These are phyloP conservation scores for Colletotrichum sp. DNA, from an alignment of 2,329 filamentous ascomycete species.

Conservation along the genomic window DNA sequence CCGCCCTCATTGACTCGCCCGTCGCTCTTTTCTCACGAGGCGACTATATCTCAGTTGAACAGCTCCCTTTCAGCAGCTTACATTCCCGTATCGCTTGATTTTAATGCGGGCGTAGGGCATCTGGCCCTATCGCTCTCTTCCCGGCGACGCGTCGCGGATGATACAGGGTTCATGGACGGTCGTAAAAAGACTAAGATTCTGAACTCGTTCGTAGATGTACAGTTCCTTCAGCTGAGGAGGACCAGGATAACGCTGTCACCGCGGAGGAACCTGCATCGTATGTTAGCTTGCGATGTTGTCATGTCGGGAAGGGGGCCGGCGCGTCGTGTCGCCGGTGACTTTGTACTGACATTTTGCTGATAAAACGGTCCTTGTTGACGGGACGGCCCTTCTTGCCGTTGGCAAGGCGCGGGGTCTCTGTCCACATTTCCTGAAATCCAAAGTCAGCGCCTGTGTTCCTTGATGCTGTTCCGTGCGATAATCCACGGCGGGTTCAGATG, in stretches of 20 bases:
- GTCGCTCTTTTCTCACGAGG: not conserved
- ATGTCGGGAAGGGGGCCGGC: not conserved
- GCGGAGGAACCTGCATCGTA: slow-evolving; percentile 71
- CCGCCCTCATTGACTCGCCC: not conserved
- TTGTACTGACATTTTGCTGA: slow-evolving; percentile 88
- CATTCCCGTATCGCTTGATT: not conserved
- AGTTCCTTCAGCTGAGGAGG: slow-evolving; percentile 66
- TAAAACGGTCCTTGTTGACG: slow-evolving; percentile 98
- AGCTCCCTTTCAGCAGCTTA: not conserved
- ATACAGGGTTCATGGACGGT: not conserved
- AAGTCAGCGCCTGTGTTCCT: not conserved
- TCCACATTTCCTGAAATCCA: slow-evolving; percentile 84
- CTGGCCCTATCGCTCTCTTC: not conserved
- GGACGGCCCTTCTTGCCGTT: slow-evolving; percentile 87
- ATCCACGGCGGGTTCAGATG: not conserved
- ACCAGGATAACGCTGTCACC: slow-evolving; percentile 90
- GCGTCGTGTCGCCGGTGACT: slow-evolving; percentile 3
- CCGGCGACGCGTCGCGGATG: not conserved
- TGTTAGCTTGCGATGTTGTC: not conserved
- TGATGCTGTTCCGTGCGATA: not conserved
- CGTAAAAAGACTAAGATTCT: slow-evolving; percentile 2
- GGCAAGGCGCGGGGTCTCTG: slow-evolving; percentile 82
- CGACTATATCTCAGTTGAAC: not conserved
- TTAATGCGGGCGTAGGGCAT: not conserved
- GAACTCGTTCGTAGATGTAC: not conserved